Evolutionary conservation across 2,329 filamentous ascomycete species (phyloP), one percentile per base, ranked within the genome.

Genomic region (Penicillium sp.): DNA sequence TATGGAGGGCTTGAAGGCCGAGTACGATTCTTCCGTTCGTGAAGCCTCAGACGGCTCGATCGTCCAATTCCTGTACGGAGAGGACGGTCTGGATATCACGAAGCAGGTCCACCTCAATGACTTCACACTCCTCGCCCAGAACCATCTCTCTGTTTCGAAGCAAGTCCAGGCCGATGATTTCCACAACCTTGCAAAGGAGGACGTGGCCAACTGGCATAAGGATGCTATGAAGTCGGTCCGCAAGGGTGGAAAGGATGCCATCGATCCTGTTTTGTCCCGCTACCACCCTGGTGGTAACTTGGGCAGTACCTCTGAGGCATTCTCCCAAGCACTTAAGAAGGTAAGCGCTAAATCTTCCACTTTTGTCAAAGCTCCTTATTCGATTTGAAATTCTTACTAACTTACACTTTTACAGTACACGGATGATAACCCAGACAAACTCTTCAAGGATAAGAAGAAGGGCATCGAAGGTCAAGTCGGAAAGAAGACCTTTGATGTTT

Each of bases 31-130:
- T 8, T 95, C 92, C 1, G 94, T 99, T 14, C 87, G 94, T 59
- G 93, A 99, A 54, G 70, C 73, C 67, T 88, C 93, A 0, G 95
- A 99, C 71, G 95, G 95, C 21, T 91, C 89, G 2, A 83, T 99
- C 67, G 83, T 99, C 2, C 94, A 99, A 70, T 97, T 99, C 75
- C 75, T 99, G 28, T 99, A 97, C 69, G 94, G 94, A 56, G 94
- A 99, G 73, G 94, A 99, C 68, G 94, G 93, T 29, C 81, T 97
- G 18, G 94, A 99, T 71, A 89, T 96, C 47, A 91, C 91, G 2
- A 97, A 97, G 75, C 91, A 96, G 65, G 94, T 91, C 68, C 95
- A 97, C 71, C 81, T 99, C 21, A 87, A 83, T 34, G 88, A 97
- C 69, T 97, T 97, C 74, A 87, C 88, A 62, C 99, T 99, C 77